Conservation (phyloP, 2,329 filamentous ascomycete species). For the Didymellaceae sp. region DNA sequence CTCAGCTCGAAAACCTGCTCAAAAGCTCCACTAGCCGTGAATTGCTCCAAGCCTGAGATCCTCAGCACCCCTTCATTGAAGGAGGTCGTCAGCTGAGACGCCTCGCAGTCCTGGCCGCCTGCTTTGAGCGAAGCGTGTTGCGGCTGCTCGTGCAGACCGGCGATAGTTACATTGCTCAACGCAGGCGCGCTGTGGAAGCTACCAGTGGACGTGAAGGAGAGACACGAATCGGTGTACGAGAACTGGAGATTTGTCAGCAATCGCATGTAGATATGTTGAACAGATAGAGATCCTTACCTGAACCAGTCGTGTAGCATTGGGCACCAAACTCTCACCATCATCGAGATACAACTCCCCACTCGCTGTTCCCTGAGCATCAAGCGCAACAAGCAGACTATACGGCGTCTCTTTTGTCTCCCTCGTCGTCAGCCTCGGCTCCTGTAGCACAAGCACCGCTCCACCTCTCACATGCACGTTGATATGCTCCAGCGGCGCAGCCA, state of each 20-base stretch:
- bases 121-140: conserved; percentile 31
- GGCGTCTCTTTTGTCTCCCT: conserved; percentile 17
- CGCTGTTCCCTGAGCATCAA: conserved; percentile 61
- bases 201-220: conserved; percentile 46
- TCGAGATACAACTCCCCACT: conserved; percentile 71
- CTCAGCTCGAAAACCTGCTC: conserved; percentile 58
- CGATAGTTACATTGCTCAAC: conserved; percentile 64
- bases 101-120: conserved; percentile 8
- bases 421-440: conserved; percentile 43
- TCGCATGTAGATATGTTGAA: too few species aligned
- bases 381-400: conserved; percentile 59
- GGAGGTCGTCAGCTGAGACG: background rate
- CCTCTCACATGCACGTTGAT: conserved; percentile 75
- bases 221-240: conserved; percentile 13
- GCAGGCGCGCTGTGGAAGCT: conserved; percentile 60
- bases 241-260: conserved; percentile 56
- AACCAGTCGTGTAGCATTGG: conserved; percentile 62
- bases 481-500: conserved; percentile 66
- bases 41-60: conserved; percentile 55
- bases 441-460: conserved; percentile 53
- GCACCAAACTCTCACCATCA: conserved; percentile 70
- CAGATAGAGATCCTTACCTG: conserved; percentile 48
- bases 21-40: conserved; percentile 62
- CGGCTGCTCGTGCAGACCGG: conserved; percentile 22
- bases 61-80: conserved; percentile 51